Conservation (phyloP, 768 basidiomycete genomes). For the Termitomyces sp. region DNA sequence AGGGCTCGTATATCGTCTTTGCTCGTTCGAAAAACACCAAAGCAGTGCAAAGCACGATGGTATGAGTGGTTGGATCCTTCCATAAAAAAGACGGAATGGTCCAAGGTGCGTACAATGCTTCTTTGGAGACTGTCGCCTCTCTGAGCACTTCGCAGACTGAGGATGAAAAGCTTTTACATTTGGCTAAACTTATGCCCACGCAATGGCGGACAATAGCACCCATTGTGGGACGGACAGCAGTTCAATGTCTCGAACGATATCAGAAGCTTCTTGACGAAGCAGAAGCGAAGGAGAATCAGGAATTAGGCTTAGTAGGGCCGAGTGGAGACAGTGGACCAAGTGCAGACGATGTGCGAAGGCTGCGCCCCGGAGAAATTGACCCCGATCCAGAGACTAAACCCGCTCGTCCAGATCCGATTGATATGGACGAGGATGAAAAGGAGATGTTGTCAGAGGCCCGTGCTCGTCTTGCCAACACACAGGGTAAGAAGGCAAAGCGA, state of each 20-base stretch:
- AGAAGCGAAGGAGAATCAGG: conserved; percentile 93
- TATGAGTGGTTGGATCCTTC: conserved; percentile 99
- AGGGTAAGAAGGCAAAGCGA: conserved; percentile 99
- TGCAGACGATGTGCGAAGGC: conserved; percentile 85
- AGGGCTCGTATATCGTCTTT: conserved; percentile 98
- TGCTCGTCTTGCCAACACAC: conserved; percentile 96
- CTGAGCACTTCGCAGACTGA: conserved; percentile 59
- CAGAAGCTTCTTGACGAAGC: conserved; percentile 98
- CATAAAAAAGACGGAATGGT: conserved; percentile 99
- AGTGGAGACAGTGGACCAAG: conserved; percentile 76
- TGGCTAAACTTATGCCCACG: conserved; percentile 98
- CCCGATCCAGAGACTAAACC: conserved; percentile 99
- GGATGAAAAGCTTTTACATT: conserved; percentile 96
- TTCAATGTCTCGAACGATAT: conserved; percentile 96
- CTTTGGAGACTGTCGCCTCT: not conserved
- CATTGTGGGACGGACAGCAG: conserved; percentile 95
- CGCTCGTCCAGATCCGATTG: conserved; percentile 96
- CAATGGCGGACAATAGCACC: conserved; percentile 99
- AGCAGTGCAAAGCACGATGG: conserved; percentile 99
- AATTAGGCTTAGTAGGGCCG: conserved; percentile 85
- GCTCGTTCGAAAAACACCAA: conserved; percentile 96
- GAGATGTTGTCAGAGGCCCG: conserved; percentile 99
- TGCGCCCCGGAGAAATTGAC: conserved; percentile 96
- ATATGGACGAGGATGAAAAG: conserved; percentile 99
- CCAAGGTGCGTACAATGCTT: conserved; percentile 56